These are phyloP conservation scores for Aspergillus spinulosporus DNA, from an alignment of 2,329 filamentous ascomycete genomes.

Conservation along the genomic window DNA sequence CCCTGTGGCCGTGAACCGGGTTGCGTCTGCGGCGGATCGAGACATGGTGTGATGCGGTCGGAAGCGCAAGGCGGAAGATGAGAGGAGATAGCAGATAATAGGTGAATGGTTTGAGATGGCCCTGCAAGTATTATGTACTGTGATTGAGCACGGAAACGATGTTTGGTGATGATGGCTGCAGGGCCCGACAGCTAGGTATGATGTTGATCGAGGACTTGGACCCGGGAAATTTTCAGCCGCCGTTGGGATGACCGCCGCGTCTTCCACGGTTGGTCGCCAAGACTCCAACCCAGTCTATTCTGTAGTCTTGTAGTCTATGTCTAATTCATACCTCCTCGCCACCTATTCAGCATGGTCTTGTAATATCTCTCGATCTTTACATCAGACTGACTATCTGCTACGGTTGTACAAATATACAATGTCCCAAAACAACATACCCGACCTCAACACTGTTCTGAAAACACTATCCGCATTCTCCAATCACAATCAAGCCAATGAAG, in stretches of 20 bases:
- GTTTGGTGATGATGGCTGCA: background rate
- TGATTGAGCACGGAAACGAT: background rate
- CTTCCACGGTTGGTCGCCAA: slow-evolving; percentile 7
- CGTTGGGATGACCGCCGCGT: slow-evolving; percentile 4
- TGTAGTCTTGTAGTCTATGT: background rate
- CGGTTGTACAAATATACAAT: slow-evolving; percentile 11
- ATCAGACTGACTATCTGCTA: background rate
- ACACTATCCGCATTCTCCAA: slow-evolving; percentile 42
- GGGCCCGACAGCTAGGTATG: slow-evolving; percentile 7
- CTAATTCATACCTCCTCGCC: background rate
- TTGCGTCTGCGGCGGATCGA: slow-evolving; percentile 51
- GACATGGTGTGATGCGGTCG: slow-evolving; percentile 37
- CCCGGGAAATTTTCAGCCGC: slow-evolving; percentile 23
- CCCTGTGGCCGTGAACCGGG: slow-evolving; percentile 53
- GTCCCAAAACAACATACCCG: slow-evolving; percentile 31
- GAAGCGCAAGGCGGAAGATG: background rate
- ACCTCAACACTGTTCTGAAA: slow-evolving; percentile 44
- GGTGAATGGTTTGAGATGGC: background rate
- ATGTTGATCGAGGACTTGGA: slow-evolving; percentile 6
- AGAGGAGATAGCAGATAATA: background rate
- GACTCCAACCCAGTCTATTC: background rate
- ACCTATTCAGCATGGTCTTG: background rate
- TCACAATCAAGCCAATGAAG: slow-evolving; percentile 8
- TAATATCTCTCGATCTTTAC: background rate
- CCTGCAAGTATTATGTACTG: slow-evolving; percentile 1